Base-by-base conservation (phyloP, 148 eudicot species). In the Rhododendron ferrugineum region DNA sequence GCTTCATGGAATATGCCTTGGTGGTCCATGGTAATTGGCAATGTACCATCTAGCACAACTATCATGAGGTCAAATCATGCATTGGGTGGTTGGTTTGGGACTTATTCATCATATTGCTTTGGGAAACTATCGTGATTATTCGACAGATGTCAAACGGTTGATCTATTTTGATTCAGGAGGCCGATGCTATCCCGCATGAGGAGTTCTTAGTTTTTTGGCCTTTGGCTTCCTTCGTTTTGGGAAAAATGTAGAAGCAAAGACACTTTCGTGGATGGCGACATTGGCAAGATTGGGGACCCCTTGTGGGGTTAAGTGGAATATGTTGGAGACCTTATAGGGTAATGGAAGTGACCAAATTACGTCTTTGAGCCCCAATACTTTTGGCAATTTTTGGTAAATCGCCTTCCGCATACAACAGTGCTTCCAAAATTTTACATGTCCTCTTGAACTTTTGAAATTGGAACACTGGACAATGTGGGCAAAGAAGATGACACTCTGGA, bases 1-100 rank as follows among this genome's bases (percentile, higher is more conserved):
- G 82, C 78, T 86, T 80, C 22, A 32, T 56, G 70, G 80, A 66
- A 36, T 76, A 30, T 82, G 52, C 44, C 15, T 64, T 42, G n/a
- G 22, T 42, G 36, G 37, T 60, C 34, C 60, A 70, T 26, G 60
- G 77, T 18, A 82, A 82, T n/a, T 15, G 11, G 78, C 20, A 10
- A 42, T 82, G 56, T 42, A 14, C 16, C 16, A 42, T 32, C 66
- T 36, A 50, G 42, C 78, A 6, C 6, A 44, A 36, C 78, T 66
- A 28, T 68, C 77, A 15, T 44, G 76, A 60, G 22, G n/a, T 37
- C 3, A 11, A 26, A 30, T 28, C 13, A 28, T 28, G 73, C 73
- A 66, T 28, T 26, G 73, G 13, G 4, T 26, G 16, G 37, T 70
- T 14, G 75, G 16, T 30, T 30, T 70, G 37, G 75, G 6, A 15